Conservation (phyloP, 1,284 basidiomycete genomes). For the Fereydounia khargensis region DNA sequence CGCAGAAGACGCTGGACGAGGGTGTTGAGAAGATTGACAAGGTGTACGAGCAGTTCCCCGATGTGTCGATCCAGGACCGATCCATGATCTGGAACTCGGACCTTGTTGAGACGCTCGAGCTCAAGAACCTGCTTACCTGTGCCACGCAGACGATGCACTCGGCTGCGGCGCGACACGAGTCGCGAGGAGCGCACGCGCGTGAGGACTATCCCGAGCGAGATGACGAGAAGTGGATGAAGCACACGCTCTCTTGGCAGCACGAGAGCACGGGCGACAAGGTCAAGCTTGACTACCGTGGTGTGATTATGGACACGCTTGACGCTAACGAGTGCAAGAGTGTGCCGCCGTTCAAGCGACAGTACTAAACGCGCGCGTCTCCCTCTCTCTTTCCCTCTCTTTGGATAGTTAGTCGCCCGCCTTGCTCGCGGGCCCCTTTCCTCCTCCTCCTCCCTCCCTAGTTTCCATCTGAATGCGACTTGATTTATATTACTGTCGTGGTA, state of each 20-base stretch:
- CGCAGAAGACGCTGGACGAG: constrained; percentile 83
- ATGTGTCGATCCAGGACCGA: constrained; percentile 94
- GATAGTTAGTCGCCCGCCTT: too few relatives aligned
- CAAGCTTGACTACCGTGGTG: constrained; percentile 81
- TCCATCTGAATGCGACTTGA: too few relatives aligned
- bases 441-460: too few relatives aligned
- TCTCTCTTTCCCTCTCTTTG: too few relatives aligned
- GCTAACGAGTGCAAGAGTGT: constrained; percentile 82
- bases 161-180: constrained; percentile 93
- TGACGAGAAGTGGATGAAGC: constrained; percentile 64
- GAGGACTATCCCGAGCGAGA: constrained; percentile 86
- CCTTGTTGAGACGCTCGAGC: constrained; percentile 92
- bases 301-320: constrained; percentile 83
- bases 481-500: too few relatives aligned
- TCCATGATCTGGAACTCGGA: constrained; percentile 92
- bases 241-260: constrained; percentile 49
- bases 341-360: constrained; percentile 51
- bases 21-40: constrained; percentile 82
- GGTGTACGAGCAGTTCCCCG: constrained; percentile 82
- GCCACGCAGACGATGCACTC: constrained; percentile 93
- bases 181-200: constrained; percentile 93
- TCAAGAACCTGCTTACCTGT: constrained; percentile 90
- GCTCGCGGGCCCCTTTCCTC: too few relatives aligned
- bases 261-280: constrained; percentile 67
- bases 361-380: constrained; percentile 31